A percentile compares a stretch with the other conserved stretches of the same genome.
These are phyloP conservation scores for Daldinia concentrica DNA, from an alignment of 495 filamentous ascomycete species.

Conservation along the genomic window DNA sequence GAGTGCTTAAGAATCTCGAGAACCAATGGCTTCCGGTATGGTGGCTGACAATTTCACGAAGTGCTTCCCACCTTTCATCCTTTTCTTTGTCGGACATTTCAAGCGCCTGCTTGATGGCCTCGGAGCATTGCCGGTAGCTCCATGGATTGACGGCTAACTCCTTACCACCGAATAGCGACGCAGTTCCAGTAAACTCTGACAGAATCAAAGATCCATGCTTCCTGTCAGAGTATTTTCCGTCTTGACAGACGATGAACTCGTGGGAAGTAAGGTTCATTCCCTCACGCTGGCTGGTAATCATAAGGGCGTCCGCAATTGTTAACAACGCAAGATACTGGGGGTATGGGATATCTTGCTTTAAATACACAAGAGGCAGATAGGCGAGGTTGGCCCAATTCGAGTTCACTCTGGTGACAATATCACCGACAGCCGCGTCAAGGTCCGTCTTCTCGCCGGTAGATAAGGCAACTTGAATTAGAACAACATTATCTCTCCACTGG, in stretches of 20 bases:
- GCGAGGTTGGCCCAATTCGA: slow-evolving; percentile 85
- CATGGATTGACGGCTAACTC: slow-evolving; percentile 90
- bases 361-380: slow-evolving; percentile 90
- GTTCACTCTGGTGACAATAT: slow-evolving; percentile 93
- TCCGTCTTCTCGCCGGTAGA: slow-evolving; percentile 87
- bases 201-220: slow-evolving; percentile 89
- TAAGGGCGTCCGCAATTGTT: slow-evolving; percentile 85
- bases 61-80: slow-evolving; percentile 72
- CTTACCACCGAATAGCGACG: slow-evolving; percentile 79
- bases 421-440: slow-evolving; percentile 84
- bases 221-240: slow-evolving; percentile 76
- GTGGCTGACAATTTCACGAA: slow-evolving; percentile 78
- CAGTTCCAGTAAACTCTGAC: slow-evolving; percentile 92
- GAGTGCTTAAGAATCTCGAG: slow-evolving; percentile 70
- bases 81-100: slow-evolving; percentile 79
- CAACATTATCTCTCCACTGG: slow-evolving; percentile 84
- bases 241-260: slow-evolving; percentile 92
- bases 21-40: slow-evolving; percentile 89
- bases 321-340: slow-evolving; percentile 89
- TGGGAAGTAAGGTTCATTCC: slow-evolving; percentile 96
- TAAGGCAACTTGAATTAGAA: slow-evolving; percentile 91
- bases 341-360: slow-evolving; percentile 92
- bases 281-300: slow-evolving; percentile 92
- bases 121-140: slow-evolving; percentile 86
- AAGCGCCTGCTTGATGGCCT: slow-evolving; percentile 81